Evolutionary conservation across 192 early-diverging fungal genomes (phyloP).

Genomic region (Coemansia sp.): DNA sequence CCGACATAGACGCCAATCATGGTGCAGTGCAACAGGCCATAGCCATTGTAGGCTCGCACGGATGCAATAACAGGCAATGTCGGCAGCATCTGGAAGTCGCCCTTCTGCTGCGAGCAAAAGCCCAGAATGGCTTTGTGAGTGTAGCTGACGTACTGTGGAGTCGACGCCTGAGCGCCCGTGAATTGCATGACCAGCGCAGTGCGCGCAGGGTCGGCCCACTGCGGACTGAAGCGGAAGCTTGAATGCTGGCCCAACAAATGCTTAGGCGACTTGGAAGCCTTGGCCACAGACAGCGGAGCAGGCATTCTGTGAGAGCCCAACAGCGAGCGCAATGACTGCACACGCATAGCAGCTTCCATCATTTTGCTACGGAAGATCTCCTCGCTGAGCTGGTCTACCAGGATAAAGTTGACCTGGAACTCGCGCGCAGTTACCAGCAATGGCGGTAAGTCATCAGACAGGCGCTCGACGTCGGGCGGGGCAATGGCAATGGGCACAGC

Average conservation of each 20-base stretch:
- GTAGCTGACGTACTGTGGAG: slow-evolving; percentile 51
- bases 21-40: slow-evolving; percentile 55
- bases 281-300: slow-evolving; percentile 58
- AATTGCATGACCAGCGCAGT: slow-evolving; percentile 60
- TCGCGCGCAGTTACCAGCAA: slow-evolving; percentile 63
- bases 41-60: slow-evolving; percentile 53
- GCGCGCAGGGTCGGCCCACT: slow-evolving; percentile 56
- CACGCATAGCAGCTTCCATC: slow-evolving; percentile 58
- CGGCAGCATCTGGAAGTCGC: slow-evolving; percentile 54
- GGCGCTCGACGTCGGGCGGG: slow-evolving; percentile 62
- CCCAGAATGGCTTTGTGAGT: slow-evolving; percentile 41
- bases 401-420: slow-evolving; percentile 57
- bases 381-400: slow-evolving; percentile 66
- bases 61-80: slow-evolving; percentile 45
- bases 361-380: slow-evolving; percentile 64
- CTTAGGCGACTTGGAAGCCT: slow-evolving; percentile 64
- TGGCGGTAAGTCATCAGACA: slow-evolving; percentile 67
- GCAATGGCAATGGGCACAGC: slow-evolving; percentile 67
- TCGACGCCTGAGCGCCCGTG: slow-evolving; percentile 41
- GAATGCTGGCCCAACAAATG: slow-evolving; percentile 58
- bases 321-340: slow-evolving; percentile 39
- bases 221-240: slow-evolving; percentile 54
- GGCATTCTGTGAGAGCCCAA: slow-evolving; percentile 56
- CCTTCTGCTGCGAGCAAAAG: slow-evolving; percentile 48
- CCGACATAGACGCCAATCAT: slow-evolving; percentile 58